A percentile compares a stretch with the other conserved stretches of the same genome.
Conservation (phyloP, 495 filamentous ascomycete genomes). For the Xylaria palmicola region DNA sequence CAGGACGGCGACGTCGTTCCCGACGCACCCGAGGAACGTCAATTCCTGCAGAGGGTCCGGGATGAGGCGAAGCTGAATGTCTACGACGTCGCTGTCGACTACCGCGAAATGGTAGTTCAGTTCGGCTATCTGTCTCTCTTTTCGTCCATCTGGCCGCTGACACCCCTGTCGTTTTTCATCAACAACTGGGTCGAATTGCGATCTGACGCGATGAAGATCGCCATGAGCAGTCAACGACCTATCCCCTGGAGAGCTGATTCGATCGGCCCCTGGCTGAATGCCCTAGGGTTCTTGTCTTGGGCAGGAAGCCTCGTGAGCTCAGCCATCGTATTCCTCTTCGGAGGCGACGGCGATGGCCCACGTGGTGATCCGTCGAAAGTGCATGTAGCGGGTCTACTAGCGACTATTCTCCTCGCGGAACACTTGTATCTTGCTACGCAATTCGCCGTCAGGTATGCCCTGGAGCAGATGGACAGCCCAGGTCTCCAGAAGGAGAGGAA, state of each 20-base stretch:
- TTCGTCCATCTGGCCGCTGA: constrained; percentile 88
- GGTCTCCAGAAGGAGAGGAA: constrained; percentile 78
- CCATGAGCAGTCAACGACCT: constrained; percentile 82
- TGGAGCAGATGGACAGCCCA: constrained; percentile 80
- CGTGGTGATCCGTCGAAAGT: constrained; percentile 64
- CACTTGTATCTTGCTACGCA: constrained; percentile 78
- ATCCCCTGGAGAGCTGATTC: constrained; percentile 85
- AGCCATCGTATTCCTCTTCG: constrained; percentile 86
- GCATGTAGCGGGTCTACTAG: constrained; percentile 74
- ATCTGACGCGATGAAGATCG: constrained; percentile 92
- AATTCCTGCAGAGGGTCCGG: constrained; percentile 77
- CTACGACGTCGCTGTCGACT: constrained; percentile 86
- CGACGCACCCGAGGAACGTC: constrained; percentile 70
- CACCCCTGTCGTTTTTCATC: constrained; percentile 81
- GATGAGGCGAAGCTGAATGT: constrained; percentile 80
- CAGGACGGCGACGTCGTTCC: constrained; percentile 42
- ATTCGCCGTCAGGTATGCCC: constrained; percentile 63
- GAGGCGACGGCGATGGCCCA: constrained; percentile 53
- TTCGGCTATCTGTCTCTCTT: constrained; percentile 94
- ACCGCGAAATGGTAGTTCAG: constrained; percentile 94
- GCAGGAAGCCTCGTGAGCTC: constrained; percentile 82
- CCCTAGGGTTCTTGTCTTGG: constrained; percentile 86
- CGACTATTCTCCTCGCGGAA: constrained; percentile 84
- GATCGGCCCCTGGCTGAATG: constrained; percentile 92
- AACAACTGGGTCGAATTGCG: constrained; percentile 98